Evolutionary conservation across 805 yeast species (phyloP).

Genomic region (Candida gorgasii): DNA sequence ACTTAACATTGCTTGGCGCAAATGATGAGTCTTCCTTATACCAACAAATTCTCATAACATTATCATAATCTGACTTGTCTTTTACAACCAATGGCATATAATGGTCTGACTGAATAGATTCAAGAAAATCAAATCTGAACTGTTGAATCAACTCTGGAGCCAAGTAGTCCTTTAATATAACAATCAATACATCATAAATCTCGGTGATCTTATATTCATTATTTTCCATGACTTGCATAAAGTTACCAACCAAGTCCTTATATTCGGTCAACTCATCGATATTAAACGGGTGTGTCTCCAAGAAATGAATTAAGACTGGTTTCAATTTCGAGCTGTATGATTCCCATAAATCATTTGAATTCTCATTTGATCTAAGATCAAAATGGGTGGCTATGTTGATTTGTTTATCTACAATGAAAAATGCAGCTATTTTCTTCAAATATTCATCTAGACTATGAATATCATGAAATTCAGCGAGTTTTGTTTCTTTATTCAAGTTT

Average conservation of each 20-base stretch:
- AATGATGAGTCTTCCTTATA: conserved; percentile 52
- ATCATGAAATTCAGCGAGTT: conserved; percentile 27
- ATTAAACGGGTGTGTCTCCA: conserved; percentile 39
- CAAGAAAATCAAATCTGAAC: conserved; percentile 62
- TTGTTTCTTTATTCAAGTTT: conserved; percentile 14
- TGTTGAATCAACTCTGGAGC: conserved; percentile 55
- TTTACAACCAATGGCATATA: conserved; percentile 83
- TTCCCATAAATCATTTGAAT: conserved; percentile 75
- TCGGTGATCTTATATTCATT: conserved; percentile 59
- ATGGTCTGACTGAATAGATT: conserved; percentile 72
- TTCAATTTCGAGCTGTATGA: conserved; percentile 58
- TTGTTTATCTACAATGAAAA: conserved; percentile 72
- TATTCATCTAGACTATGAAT: conserved; percentile 50
- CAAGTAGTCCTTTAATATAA: conserved; percentile 57
- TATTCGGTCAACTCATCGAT: conserved; percentile 51
- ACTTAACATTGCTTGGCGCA: conserved; percentile 47
- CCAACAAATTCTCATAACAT: conserved; percentile 70
- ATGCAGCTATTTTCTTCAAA: conserved; percentile 67
- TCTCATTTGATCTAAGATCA: conserved; percentile 61
- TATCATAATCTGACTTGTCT: conserved; percentile 57
- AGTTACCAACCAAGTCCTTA: conserved; percentile 66
- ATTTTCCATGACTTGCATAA: conserved; percentile 75
- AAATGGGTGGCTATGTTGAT: conserved; percentile 64
- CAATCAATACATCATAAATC: conserved; percentile 61
- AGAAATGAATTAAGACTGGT: conserved; percentile 55